These are phyloP conservation scores for Starmera quercuum DNA, from an alignment of 805 yeast genomes.

Conservation along the genomic window DNA sequence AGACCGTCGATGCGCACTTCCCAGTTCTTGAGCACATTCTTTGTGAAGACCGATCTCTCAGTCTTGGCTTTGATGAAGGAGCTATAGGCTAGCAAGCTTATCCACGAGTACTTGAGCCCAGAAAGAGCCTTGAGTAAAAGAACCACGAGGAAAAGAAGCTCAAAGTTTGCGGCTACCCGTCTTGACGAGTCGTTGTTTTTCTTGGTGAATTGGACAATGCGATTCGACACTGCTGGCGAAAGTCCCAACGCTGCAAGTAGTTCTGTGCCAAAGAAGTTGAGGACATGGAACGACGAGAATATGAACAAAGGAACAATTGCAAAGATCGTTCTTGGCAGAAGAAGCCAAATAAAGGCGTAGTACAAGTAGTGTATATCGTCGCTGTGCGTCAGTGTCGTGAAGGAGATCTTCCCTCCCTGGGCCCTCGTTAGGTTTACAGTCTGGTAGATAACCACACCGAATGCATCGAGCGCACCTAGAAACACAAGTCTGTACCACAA, in stretches of 20 bases:
- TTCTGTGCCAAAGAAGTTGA: conserved; percentile 59
- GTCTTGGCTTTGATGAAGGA: conserved; percentile 69
- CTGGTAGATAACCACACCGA: conserved; percentile 70
- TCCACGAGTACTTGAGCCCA: conserved; percentile 58
- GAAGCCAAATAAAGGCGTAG: conserved; percentile 45
- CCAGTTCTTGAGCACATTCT: conserved; percentile 56
- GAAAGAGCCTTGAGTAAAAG: conserved; percentile 45
- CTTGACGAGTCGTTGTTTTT: conserved; percentile 52
- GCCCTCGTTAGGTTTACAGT: conserved; percentile 31
- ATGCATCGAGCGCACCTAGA: conserved; percentile 61
- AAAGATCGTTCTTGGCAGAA: conserved; percentile 50
- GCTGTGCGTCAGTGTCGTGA: conserved; percentile 35
- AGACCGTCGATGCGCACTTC: conserved; percentile 62
- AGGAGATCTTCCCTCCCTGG: conserved; percentile 13
- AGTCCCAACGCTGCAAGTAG: conserved; percentile 52
- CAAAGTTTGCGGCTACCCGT: conserved; percentile 52
- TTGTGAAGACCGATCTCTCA: conserved; percentile 68
- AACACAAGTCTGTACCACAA: conserved; percentile 53
- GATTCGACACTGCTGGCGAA: conserved; percentile 16
- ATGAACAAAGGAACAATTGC: conserved; percentile 68
- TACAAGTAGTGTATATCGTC: conserved; percentile 70
- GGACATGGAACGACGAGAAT: conserved; percentile 75
- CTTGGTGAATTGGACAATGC: conserved; percentile 37
- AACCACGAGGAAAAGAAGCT: conserved; percentile 34
- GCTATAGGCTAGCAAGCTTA: conserved; percentile 44